Evolutionary conservation across 768 basidiomycete species (phyloP).

Genomic region (Kondoa malvinella): DNA sequence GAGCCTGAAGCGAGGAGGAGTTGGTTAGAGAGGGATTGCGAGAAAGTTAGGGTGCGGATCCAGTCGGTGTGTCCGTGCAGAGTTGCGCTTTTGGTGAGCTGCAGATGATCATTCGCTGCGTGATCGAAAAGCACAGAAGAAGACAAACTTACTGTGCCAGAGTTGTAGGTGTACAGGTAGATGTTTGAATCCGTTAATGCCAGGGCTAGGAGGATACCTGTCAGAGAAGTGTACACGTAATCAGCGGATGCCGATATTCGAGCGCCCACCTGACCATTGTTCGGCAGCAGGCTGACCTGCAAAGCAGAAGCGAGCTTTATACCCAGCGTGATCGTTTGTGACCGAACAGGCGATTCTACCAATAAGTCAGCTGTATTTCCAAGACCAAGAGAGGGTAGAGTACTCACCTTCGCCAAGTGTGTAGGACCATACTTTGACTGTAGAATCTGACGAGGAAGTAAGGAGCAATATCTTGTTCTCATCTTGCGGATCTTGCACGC

Average conservation of each 20-base stretch:
- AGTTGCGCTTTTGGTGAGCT: constrained; percentile 27
- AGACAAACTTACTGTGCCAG: constrained; percentile 27
- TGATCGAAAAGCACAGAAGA: constrained; percentile 41
- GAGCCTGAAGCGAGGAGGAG: constrained; percentile 79
- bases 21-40: constrained; percentile 29
- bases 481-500: background rate
- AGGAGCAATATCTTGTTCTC: background rate
- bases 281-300: background rate
- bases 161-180: constrained; percentile 56
- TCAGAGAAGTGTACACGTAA: constrained; percentile 21
- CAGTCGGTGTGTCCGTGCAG: constrained; percentile 82
- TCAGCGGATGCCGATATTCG: background rate
- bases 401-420: background rate
- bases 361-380: background rate
- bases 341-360: background rate
- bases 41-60: constrained; percentile 67
- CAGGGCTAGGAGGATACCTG: constrained; percentile 52
- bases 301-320: background rate
- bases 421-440: background rate
- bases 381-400: background rate
- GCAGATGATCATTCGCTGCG: constrained; percentile 45
- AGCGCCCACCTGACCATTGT: background rate
- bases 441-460: background rate
- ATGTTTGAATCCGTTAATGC: constrained; percentile 65
- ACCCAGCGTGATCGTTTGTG: background rate